Percentiles rank a stretch among this genome's conserved stretches.
Conservation (phyloP, 441 rosid species). For the Pelargonium citronellum region DNA sequence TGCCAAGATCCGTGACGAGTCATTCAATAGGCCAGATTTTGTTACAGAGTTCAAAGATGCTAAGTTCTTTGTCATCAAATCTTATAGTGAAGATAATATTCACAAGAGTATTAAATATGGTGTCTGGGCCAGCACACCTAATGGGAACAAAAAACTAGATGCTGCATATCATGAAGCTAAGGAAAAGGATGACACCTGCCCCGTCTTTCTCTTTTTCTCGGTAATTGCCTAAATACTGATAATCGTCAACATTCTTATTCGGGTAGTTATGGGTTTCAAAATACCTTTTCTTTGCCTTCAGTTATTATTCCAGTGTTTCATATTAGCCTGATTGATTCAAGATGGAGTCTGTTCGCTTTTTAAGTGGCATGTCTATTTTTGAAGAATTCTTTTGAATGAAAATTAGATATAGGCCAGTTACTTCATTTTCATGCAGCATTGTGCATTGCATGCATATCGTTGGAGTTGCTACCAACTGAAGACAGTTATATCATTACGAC, state of each 20-base stretch:
- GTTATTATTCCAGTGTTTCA: too few relatives aligned
- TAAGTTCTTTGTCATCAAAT: conserved; percentile 67
- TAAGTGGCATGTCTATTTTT: not conserved
- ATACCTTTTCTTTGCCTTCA: not conserved
- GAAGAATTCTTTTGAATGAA: not conserved
- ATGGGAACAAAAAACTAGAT: conserved; percentile 89
- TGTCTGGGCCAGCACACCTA: conserved; percentile 95
- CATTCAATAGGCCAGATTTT: conserved; percentile 26
- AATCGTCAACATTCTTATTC: not conserved
- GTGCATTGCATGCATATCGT: not conserved
- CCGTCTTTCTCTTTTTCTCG: conserved; percentile 77
- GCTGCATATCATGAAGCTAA: conserved; percentile 78
- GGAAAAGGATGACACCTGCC: conserved; percentile 55
- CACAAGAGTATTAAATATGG: conserved; percentile 83
- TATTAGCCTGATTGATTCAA: not conserved
- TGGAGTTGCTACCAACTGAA: not conserved
- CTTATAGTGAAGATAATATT: conserved; percentile 90
- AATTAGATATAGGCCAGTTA: not conserved
- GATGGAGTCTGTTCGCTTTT: not conserved
- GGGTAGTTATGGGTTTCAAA: not conserved
- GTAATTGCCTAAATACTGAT: conserved; percentile 30
- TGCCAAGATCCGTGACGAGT: conserved; percentile 33
- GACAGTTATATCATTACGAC: not conserved
- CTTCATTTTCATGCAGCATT: not conserved
- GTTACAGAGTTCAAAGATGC: not conserved